phyloP scores from a whole-genome alignment of 192 early-diverging fungal species.

The Backusella macrospora region DNA sequence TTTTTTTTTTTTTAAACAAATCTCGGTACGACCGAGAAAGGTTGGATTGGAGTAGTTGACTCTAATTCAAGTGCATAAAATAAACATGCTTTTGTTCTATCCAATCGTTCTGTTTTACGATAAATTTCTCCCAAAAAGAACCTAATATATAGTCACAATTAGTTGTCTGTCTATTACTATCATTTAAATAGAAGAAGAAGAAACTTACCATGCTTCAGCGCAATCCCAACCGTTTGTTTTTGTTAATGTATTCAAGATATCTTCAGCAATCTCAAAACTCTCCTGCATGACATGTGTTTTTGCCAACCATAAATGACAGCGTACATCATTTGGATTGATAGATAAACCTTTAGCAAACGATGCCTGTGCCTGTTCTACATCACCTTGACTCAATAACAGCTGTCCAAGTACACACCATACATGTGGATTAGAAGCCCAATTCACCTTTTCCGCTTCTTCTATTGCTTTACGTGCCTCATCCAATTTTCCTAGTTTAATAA shows the following conservation, averaged over 20 bases:
- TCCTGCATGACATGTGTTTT: conserved; percentile 48
- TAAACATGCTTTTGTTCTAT: conserved; percentile 58
- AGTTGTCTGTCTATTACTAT: background rate
- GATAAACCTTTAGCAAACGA: conserved; percentile 55
- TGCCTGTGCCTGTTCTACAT: conserved; percentile 44
- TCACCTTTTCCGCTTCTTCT: conserved; percentile 57
- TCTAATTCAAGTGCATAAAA: conserved; percentile 65
- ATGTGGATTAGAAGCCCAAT: conserved; percentile 45
- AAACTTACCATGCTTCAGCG: conserved; percentile 61
- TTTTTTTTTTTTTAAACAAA: conserved; percentile 21
- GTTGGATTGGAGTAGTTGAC: conserved; percentile 50
- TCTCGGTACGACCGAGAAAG: conserved; percentile 49
- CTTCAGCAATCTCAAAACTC: conserved; percentile 54
- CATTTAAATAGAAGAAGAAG: background rate
- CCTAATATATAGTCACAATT: conserved; percentile 24
- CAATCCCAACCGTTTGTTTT: conserved; percentile 61
- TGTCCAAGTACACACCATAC: conserved; percentile 60
- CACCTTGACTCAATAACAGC: conserved; percentile 39
- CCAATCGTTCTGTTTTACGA: conserved; percentile 44
- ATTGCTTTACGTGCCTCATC: conserved; percentile 61
- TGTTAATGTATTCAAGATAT: conserved; percentile 51
- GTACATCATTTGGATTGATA: conserved; percentile 45
- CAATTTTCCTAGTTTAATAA: conserved; percentile 47
- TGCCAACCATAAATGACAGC: conserved; percentile 48
- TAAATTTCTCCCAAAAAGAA: conserved; percentile 53